Percentiles rank a stretch among this genome's conserved stretches.
Evolutionary conservation across 139 green algal species (phyloP).

Genomic region (Coccomyxa sp.): DNA sequence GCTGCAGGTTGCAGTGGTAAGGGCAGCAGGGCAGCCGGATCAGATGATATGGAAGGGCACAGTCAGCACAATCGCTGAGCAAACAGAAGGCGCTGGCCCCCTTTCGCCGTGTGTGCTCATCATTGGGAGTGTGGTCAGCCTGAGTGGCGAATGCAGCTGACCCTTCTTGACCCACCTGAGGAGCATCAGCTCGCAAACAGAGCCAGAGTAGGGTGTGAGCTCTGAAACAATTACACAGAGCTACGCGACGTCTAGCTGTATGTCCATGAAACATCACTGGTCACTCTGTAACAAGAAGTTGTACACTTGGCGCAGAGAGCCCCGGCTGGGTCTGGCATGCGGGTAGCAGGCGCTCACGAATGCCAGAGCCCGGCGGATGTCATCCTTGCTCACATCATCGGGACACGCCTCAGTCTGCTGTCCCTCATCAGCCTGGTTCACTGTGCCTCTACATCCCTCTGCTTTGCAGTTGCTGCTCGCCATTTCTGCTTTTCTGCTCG

Average conservation of each 20-base stretch:
- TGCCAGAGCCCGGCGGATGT: conserved; percentile 51
- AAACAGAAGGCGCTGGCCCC: not conserved
- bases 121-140: not conserved
- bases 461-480: too few species aligned
- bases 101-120: not conserved
- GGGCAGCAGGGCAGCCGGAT: not conserved
- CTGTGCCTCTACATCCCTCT: too few species aligned
- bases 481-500: too few species aligned
- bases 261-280: too few species aligned
- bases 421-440: too few species aligned
- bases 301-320: conserved; percentile 73
- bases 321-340: conserved; percentile 38
- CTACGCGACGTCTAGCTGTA: too few species aligned
- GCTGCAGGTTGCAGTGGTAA: not conserved
- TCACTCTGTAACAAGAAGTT: conserved; percentile 39
- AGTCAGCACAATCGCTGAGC: not conserved
- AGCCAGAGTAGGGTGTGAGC: too few species aligned
- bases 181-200: too few species aligned
- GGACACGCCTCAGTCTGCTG: too few species aligned
- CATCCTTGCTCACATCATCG: conserved; percentile 35
- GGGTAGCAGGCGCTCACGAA: conserved; percentile 49
- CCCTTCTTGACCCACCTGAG: too few species aligned
- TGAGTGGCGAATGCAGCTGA: too few species aligned
- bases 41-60: not conserved
- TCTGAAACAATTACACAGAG: too few species aligned